These are phyloP conservation scores for Cryptomeria japonica DNA, from an alignment of 75 land plant species.

Conservation along the genomic window DNA sequence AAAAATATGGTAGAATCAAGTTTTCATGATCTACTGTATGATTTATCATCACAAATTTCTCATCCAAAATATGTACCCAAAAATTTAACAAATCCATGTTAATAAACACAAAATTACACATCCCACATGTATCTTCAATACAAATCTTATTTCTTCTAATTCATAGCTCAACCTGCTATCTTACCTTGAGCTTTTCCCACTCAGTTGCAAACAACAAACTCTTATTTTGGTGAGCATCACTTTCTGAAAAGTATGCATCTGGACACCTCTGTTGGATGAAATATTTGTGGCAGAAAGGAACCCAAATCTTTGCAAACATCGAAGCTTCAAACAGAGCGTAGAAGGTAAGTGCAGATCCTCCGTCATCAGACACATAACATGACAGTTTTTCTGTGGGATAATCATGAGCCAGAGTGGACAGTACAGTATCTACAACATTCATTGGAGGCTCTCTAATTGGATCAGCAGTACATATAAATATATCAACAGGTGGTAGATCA, in stretches of 20 bases:
- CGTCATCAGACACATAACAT: conserved; percentile 58
- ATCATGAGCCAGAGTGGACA: conserved; percentile 46
- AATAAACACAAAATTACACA: neutral
- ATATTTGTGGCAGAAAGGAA: conserved; percentile 40
- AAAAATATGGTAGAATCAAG: too few species aligned
- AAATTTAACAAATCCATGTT: neutral
- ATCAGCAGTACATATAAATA: conserved; percentile 54
- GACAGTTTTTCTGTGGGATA: conserved; percentile 41
- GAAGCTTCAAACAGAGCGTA: conserved; percentile 43
- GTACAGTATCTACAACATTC: conserved; percentile 30
- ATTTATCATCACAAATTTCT: too few species aligned
- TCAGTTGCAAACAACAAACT: neutral
- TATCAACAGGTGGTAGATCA: conserved; percentile 34
- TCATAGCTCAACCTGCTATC: conserved; percentile 18
- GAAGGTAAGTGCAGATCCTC: conserved; percentile 41
- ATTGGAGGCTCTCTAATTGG: conserved; percentile 36
- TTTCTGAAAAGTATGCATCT: conserved; percentile 41
- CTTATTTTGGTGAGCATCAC: neutral
- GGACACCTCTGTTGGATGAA: conserved; percentile 42
- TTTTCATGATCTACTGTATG: too few species aligned
- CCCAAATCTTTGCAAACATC: conserved; percentile 38
- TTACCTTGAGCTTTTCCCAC: conserved; percentile 26
- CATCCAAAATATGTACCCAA: neutral
- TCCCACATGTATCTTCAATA: too few species aligned
- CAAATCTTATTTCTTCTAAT: too few species aligned